Conservation (phyloP, 83 land plant genomes). For the Picea mariana region DNA sequence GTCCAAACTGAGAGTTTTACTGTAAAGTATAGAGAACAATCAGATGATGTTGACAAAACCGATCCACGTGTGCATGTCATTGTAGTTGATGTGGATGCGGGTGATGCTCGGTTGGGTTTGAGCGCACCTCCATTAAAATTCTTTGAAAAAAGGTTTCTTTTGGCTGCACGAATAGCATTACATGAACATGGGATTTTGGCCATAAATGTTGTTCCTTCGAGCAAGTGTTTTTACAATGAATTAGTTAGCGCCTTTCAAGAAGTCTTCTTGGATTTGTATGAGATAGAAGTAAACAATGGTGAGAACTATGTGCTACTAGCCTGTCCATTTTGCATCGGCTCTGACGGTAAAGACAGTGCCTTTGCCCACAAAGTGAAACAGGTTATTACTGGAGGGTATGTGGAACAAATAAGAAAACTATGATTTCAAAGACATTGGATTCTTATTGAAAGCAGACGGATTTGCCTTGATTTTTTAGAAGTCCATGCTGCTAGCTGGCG, state of each 20-base stretch:
- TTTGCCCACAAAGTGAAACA: slow-evolving; percentile 2
- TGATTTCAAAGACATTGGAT: no score
- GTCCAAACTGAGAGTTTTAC: no score
- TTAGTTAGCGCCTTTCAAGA: slow-evolving; percentile 30
- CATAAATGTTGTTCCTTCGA: slow-evolving; percentile 54
- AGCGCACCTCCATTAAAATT: slow-evolving; percentile 68
- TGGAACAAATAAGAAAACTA: neutral
- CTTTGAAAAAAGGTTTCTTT: slow-evolving; percentile 27
- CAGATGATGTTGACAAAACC: neutral
- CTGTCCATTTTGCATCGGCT: slow-evolving; percentile 13
- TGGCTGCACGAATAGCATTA: slow-evolving; percentile 34
- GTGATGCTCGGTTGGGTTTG: slow-evolving; percentile 33
- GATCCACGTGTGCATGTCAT: slow-evolving; percentile 42
- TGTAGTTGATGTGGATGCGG: slow-evolving; percentile 65
- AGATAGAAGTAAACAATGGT: slow-evolving; percentile 53
- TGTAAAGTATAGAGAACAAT: no score
- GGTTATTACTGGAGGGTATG: neutral
- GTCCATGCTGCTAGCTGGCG: no score
- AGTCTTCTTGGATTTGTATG: slow-evolving; percentile 57
- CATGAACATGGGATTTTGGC: slow-evolving; percentile 44
- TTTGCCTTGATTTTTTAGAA: no score
- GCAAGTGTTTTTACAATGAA: slow-evolving; percentile 15
- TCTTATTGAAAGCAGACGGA: no score
- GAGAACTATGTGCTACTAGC: slow-evolving; percentile 69
- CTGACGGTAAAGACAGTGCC: neutral